Evolutionary conservation across 2,329 filamentous ascomycete genomes (phyloP).

Genomic region (Aureobasidium namibiae): DNA sequence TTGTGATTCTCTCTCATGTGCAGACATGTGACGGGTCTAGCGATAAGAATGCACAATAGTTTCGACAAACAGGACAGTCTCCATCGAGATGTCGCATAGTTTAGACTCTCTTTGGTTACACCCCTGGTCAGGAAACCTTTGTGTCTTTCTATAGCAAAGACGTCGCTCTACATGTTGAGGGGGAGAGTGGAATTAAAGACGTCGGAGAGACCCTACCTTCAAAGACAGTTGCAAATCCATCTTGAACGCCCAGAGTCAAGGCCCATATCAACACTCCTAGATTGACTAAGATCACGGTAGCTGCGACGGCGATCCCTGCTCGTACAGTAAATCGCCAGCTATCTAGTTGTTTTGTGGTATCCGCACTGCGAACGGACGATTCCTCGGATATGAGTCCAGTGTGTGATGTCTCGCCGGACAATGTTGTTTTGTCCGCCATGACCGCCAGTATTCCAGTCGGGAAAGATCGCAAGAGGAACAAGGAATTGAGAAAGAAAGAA

Average conservation of each 20-base stretch:
- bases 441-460: not conserved
- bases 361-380: not conserved
- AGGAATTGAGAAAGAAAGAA: not conserved
- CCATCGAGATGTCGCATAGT: no score
- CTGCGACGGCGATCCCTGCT: not conserved
- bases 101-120: no score
- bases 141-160: no score
- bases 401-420: not conserved
- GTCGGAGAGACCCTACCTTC: no score
- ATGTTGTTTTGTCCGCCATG: not conserved
- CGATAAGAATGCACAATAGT: no score
- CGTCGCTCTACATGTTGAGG: no score
- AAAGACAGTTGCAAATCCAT: conserved; percentile 2
- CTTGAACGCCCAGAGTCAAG: not conserved
- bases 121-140: no score
- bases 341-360: not conserved
- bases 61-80: no score
- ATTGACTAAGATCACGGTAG: not conserved
- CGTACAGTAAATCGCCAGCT: not conserved
- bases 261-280: not conserved
- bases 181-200: no score
- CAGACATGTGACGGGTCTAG: no score
- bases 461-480: not conserved
- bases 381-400: not conserved
- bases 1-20: no score